Evolutionary conservation across 106 monocot species (phyloP).

Genomic region (Acorus calamus): DNA sequence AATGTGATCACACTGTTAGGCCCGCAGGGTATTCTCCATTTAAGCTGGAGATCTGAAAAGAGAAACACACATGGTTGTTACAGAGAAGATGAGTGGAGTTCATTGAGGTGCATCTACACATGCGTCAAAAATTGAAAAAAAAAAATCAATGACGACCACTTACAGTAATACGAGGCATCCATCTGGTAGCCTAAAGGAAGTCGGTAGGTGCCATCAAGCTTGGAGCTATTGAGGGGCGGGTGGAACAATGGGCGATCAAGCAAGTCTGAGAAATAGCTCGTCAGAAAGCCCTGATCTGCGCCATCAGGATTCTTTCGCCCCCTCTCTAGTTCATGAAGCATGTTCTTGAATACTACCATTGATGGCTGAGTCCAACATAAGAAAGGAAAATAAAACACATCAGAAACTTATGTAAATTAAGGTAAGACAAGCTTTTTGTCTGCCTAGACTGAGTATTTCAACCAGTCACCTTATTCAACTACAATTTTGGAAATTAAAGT

Average conservation of each 20-base stretch:
- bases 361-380: conserved; percentile 49
- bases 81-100: background rate
- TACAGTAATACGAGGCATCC: conserved; percentile 97
- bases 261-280: conserved; percentile 74
- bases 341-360: conserved; percentile 54
- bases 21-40: conserved; percentile 86
- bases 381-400: background rate
- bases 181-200: conserved; percentile 93
- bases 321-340: conserved; percentile 79
- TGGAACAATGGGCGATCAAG: conserved; percentile 78
- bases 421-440: too few species aligned
- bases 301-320: conserved; percentile 72
- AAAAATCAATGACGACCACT: conserved; percentile 9
- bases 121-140: background rate
- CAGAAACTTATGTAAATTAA: too few species aligned
- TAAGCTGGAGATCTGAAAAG: conserved; percentile 65
- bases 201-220: conserved; percentile 65
- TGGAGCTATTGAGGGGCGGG: conserved; percentile 62
- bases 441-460: too few species aligned
- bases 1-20: conserved; percentile 94
- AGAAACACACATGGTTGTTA: background rate
- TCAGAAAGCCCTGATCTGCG: conserved; percentile 88
- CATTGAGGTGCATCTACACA: background rate
- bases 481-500: too few species aligned
- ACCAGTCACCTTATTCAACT: too few species aligned